Base-by-base conservation (phyloP, 768 basidiomycete species). In the Phylloporus sp. region DNA sequence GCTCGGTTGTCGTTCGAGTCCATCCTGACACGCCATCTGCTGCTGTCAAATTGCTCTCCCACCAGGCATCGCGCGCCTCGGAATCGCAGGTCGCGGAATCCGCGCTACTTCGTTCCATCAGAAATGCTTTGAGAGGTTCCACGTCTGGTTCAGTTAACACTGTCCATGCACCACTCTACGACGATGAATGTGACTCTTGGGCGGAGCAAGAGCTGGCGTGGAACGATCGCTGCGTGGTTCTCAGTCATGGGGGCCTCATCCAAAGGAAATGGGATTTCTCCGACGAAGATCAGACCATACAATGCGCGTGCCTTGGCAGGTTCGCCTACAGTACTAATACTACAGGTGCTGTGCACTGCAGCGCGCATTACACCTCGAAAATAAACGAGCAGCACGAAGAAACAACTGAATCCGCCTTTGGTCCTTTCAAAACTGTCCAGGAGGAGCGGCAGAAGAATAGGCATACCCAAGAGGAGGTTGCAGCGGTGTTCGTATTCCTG, bases 291-390 rank as follows among this genome's bases (percentile, higher is more conserved):
- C 83, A 91, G 58, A 73, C 76, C 1, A 78, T 92, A 27, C 88
- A 88, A 56, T 87, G 77, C 69, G 89, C 86, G 6, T 90, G 88
- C 59, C 70, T 85, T n/a, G 90, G 84, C 4, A 77, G 76, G 62
- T 72, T 91, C 29, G 80, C 84, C 55, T 80, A 83, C 55, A 62
- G 49, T n/a, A 57, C 61, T 4, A 66, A 64, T 32, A 55, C 58
- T 4, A 55, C 61, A 9, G 57, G 55, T 24, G 50, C 57, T 3
- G 49, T 59, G 17, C 62, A 59, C 42, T 51, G 57, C 35, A 54
- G 64, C 22, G 61, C 64, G 4, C 64, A 60, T 29, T 66, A 66
- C 32, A 60, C 66, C 24, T 52, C 57, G 39, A 57, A 54, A 33
- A 11, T 51, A 18, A 49, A 46, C 38, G 50, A 53, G 2, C 53